Percentiles rank a stretch among this genome's conserved stretches.
Evolutionary conservation across 352 stramenopile species (phyloP).

Genomic region (Thalassiosira sp.): DNA sequence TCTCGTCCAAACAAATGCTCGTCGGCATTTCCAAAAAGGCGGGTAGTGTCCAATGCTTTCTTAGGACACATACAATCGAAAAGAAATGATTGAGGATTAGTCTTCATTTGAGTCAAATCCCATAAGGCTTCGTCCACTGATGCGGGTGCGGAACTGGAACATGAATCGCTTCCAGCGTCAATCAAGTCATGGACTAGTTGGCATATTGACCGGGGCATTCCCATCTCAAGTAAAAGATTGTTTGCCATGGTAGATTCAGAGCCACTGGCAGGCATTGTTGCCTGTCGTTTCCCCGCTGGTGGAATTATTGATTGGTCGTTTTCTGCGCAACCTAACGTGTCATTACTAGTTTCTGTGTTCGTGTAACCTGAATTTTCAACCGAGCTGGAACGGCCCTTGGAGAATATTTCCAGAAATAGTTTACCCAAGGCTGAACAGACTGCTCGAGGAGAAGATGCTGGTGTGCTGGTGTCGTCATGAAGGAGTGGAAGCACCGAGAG

Average conservation of each 20-base stretch:
- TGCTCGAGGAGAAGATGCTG: neutral
- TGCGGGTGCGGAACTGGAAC: neutral
- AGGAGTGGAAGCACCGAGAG: neutral
- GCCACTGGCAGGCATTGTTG: neutral
- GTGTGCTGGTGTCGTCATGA: neutral
- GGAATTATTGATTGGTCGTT: neutral
- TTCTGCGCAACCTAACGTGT: neutral
- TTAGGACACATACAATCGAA: constrained; percentile 18
- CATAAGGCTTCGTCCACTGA: constrained; percentile 16
- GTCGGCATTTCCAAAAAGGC: constrained; percentile 7
- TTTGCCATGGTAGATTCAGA: neutral
- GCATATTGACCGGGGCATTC: constrained; percentile 15
- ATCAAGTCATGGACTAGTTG: constrained; percentile 22
- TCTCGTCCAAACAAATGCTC: constrained; percentile 23
- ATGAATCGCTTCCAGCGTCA: neutral
- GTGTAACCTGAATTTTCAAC: neutral
- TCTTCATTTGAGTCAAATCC: constrained; percentile 30
- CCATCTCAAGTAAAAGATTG: constrained; percentile 1
- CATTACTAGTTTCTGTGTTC: neutral
- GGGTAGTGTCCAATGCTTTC: constrained; percentile 13
- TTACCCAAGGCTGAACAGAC: constrained; percentile 14
- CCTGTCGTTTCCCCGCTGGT: constrained; percentile 1
- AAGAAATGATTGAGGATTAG: constrained; percentile 2
- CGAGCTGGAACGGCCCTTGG: constrained; percentile 1
- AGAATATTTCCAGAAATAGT: constrained; percentile 26